These are phyloP conservation scores for Mortierella sp. DNA, from an alignment of 371 early-diverging fungal genomes.

Conservation along the genomic window DNA sequence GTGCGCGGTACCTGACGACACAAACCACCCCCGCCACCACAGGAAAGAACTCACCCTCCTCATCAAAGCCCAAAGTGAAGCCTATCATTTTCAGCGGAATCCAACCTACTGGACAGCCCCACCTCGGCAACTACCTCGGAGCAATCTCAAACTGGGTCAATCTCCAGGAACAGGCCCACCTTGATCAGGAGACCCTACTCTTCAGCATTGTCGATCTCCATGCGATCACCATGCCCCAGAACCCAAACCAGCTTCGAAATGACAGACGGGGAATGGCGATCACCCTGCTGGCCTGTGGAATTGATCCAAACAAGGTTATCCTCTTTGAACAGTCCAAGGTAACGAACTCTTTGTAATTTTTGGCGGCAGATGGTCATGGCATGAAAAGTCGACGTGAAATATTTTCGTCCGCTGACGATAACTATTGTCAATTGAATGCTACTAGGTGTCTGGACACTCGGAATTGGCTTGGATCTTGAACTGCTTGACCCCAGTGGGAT, in stretches of 20 bases:
- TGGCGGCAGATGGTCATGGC: neutral
- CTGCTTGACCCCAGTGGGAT: conserved; percentile 88
- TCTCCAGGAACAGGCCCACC: conserved; percentile 73
- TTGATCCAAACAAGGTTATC: conserved; percentile 81
- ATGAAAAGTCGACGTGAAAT: neutral
- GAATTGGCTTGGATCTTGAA: conserved; percentile 91
- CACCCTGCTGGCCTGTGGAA: conserved; percentile 87
- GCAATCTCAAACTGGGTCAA: conserved; percentile 89
- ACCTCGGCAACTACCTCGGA: conserved; percentile 96
- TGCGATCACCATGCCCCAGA: conserved; percentile 89
- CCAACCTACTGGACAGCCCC: conserved; percentile 95
- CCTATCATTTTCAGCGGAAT: conserved; percentile 84
- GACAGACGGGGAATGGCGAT: conserved; percentile 80
- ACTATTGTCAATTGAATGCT: too few relatives aligned
- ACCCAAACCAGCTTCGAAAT: conserved; percentile 73
- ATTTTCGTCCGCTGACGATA: conserved; percentile 21
- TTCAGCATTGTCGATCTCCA: conserved; percentile 93
- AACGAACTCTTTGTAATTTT: neutral
- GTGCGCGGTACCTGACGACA: neutral
- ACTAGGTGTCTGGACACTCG: conserved; percentile 79
- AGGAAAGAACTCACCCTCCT: neutral
- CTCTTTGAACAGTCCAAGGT: conserved; percentile 87
- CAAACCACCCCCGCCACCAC: conserved; percentile 2
- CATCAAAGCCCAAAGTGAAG: conserved; percentile 17
- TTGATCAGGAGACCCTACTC: conserved; percentile 58